Evolutionary conservation across 2,329 filamentous ascomycete species (phyloP).

Genomic region (Albophoma yamanashiensis): DNA sequence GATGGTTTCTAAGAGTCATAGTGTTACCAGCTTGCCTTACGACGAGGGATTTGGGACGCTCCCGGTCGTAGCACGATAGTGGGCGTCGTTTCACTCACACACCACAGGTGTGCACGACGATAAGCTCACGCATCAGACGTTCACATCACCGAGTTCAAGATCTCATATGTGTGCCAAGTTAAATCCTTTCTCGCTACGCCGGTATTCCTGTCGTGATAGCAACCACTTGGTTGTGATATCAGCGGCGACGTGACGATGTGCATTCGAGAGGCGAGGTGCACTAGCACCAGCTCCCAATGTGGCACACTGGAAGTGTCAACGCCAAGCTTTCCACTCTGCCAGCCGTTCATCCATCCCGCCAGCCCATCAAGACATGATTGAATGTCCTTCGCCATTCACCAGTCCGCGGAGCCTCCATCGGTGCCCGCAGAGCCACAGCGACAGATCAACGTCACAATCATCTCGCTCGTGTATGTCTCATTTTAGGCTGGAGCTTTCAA

Average conservation of each 20-base stretch:
- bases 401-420: slow-evolving; percentile 6
- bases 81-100: not conserved
- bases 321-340: slow-evolving; percentile 1
- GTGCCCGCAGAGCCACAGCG: slow-evolving; percentile 7
- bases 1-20: not conserved
- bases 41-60: not conserved
- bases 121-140: not conserved
- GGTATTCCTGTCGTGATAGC: slow-evolving; percentile 7
- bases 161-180: not conserved
- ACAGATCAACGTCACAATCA: slow-evolving; percentile 7
- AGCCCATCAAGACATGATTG: slow-evolving; percentile 1
- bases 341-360: slow-evolving; percentile 4
- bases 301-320: slow-evolving; percentile 1
- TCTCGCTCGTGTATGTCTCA: slow-evolving; percentile 16
- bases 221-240: slow-evolving; percentile 16
- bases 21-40: not conserved
- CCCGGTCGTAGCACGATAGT: not conserved
- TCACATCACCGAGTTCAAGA: not conserved
- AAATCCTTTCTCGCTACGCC: slow-evolving; percentile 8
- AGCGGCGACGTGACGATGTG: slow-evolving; percentile 6
- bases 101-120: not conserved
- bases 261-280: slow-evolving; percentile 9
- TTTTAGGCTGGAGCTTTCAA: slow-evolving; percentile 53
- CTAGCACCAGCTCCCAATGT: slow-evolving; percentile 11
- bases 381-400: slow-evolving; percentile 4